These are phyloP conservation scores for Cutaneotrichosporon sp. DNA, from an alignment of 1,284 basidiomycete species.

Conservation along the genomic window DNA sequence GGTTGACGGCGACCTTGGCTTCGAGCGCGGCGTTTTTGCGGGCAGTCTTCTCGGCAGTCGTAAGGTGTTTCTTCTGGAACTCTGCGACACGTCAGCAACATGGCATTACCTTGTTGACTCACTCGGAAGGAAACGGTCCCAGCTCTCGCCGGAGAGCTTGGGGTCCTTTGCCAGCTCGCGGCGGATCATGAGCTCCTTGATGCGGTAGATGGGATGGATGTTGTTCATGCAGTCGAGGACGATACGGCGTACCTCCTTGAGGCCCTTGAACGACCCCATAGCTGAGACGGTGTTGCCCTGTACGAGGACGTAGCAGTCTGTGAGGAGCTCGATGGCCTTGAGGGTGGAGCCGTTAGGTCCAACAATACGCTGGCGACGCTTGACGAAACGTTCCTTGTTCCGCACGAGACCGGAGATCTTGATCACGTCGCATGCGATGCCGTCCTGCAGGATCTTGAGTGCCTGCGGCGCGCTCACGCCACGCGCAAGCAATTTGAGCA, in stretches of 20 bases:
- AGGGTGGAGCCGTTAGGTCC: constrained; percentile 94
- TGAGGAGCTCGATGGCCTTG: constrained; percentile 97
- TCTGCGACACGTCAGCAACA: constrained; percentile 40
- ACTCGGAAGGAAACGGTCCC: constrained; percentile 94
- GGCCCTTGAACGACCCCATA: constrained; percentile 90
- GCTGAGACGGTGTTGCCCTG: constrained; percentile 97
- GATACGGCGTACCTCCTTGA: constrained; percentile 94
- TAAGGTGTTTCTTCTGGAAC: constrained; percentile 89
- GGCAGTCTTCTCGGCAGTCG: constrained; percentile 82
- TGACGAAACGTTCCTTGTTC: constrained; percentile 97
- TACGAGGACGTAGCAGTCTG: constrained; percentile 94
- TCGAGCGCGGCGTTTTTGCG: constrained; percentile 66
- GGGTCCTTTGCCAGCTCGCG: constrained; percentile 98
- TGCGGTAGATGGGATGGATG: constrained; percentile 97
- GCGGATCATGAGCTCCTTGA: constrained; percentile 99
- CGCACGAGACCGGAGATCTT: constrained; percentile 92
- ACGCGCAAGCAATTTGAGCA: constrained; percentile 91
- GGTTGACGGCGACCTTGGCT: constrained; percentile 11
- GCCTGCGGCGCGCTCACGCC: constrained; percentile 77
- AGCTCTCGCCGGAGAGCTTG: constrained; percentile 85
- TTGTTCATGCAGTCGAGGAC: constrained; percentile 99
- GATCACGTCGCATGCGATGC: constrained; percentile 91
- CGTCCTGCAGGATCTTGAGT: constrained; percentile 84
- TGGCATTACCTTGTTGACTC: constrained; percentile 14
- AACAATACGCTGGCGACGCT: constrained; percentile 91